Base-by-base conservation (phyloP, 305 asterid genomes). In the Stenogyne calaminthoides region DNA sequence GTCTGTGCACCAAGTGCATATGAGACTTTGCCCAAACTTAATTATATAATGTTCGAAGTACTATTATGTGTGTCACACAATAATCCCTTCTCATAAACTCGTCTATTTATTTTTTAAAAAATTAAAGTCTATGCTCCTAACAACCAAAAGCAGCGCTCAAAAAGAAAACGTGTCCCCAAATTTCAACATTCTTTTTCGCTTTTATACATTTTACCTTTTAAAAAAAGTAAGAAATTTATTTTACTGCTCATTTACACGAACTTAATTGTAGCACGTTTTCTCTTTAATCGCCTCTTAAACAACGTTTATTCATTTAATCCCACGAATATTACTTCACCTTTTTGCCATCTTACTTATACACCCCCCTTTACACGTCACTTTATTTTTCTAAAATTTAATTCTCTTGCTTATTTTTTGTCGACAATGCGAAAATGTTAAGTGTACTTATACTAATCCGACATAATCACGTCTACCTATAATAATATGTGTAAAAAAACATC, bases 81-180 rank as follows among this genome's bases (percentile, higher is more conserved):
- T 29, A 40, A 66, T 73, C 70, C 27, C 65, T 11, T 70, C 67
- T 25, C 14, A 12, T n/a, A n/a, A n/a, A n/a, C n/a, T n/a, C n/a
- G n/a, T n/a, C n/a, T n/a, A n/a, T n/a, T n/a, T n/a, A n/a, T n/a
- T n/a, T n/a, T n/a, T n/a, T 29, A 66, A n/a, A 9, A 61, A 42
- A 58, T 63, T 72, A 73, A 76, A 76, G 81, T 59, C 77, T 63
- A 69, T 69, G 42, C 67, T 73, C 76, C 77, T 69, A 80, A 76
- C 77, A 34, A 76, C 84, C 77, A 80, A 73, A n/a, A 76, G 76
- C 81, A 72, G 52, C 34, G 42, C 14, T 58, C 29, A 37, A 67
- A 47, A 72, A 64, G 58, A 71, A 52, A 58, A 27, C 60, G 70
- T 72, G 78, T 60, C 61, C 76, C 69, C 77, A 58, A 71, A 44